phyloP scores from a whole-genome alignment of 2,329 filamentous ascomycete genomes.

The Ophiostoma montium region DNA sequence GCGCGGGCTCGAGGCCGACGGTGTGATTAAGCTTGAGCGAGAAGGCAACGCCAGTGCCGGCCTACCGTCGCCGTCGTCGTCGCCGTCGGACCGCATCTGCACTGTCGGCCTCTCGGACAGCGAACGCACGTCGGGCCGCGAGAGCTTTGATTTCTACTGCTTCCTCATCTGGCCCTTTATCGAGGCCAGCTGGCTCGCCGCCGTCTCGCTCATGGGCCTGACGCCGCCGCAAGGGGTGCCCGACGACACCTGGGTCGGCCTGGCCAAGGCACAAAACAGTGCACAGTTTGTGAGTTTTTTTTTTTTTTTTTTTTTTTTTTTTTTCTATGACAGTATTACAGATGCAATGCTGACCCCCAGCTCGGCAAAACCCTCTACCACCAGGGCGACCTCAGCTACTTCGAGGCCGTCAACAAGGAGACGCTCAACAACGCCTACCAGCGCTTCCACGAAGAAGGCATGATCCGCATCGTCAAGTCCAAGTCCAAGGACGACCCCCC shows the following conservation, averaged over 20 bases:
- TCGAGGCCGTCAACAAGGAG: slow-evolving; percentile 97
- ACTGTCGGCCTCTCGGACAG: slow-evolving; percentile 60
- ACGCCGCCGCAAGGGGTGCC: slow-evolving; percentile 50
- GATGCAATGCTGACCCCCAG: slow-evolving; percentile 24
- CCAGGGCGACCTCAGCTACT: slow-evolving; percentile 92
- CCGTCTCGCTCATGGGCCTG: slow-evolving; percentile 75
- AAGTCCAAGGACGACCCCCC: slow-evolving; percentile 55
- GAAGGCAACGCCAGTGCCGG: slow-evolving; percentile 37
- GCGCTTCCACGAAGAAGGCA: slow-evolving; percentile 81
- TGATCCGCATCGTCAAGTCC: slow-evolving; percentile 59
- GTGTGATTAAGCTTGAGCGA: slow-evolving; percentile 56
- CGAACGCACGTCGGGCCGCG: slow-evolving; percentile 66
- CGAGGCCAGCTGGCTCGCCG: slow-evolving; percentile 83
- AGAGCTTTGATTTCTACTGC: slow-evolving; percentile 98
- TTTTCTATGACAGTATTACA: background rate
- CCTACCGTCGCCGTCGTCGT: slow-evolving; percentile 21
- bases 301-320: background rate
- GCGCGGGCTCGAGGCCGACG: slow-evolving; percentile 60
- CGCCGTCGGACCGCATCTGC: slow-evolving; percentile 26
- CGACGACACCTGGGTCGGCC: slow-evolving; percentile 65
- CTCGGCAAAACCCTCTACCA: slow-evolving; percentile 95
- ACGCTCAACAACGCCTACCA: slow-evolving; percentile 87
- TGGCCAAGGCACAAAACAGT: slow-evolving; percentile 62
- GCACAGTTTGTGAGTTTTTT: slow-evolving; percentile 54
- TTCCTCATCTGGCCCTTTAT: slow-evolving; percentile 98